Evolutionary conservation across 1,284 basidiomycete species (phyloP).

Genomic region (Athelia sp.): DNA sequence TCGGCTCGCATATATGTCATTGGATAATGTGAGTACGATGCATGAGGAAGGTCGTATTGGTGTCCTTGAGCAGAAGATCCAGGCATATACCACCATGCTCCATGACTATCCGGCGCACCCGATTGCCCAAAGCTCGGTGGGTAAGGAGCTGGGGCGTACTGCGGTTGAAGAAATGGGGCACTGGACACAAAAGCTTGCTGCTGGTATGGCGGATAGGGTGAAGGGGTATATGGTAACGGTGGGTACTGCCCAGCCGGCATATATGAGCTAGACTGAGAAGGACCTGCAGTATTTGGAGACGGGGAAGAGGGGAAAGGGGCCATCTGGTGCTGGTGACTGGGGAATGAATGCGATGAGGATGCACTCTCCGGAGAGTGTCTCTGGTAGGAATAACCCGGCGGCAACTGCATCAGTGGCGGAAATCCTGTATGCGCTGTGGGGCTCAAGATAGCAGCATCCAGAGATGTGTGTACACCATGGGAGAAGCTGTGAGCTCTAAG

Average conservation of each 20-base stretch:
- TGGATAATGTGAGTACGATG: constrained; percentile 37
- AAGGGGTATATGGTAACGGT: constrained; percentile 34
- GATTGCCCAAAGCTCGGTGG: constrained; percentile 27
- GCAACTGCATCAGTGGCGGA: constrained; percentile 26
- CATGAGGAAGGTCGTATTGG: constrained; percentile 27
- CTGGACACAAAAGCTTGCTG: constrained; percentile 35
- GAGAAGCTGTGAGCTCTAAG: constrained; percentile 32
- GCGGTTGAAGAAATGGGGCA: constrained; percentile 28
- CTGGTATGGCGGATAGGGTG: constrained; percentile 35
- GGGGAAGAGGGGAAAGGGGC: constrained; percentile 27
- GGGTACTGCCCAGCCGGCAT: constrained; percentile 29
- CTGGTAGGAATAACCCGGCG: constrained; percentile 27
- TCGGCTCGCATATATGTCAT: constrained; percentile 27
- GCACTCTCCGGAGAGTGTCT: constrained; percentile 28
- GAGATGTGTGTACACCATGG: constrained; percentile 14
- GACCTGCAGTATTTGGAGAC: constrained; percentile 19
- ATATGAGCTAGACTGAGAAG: constrained; percentile 26
- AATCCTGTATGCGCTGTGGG: constrained; percentile 31
- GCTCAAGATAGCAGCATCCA: constrained; percentile 25
- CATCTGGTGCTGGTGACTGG: constrained; percentile 21
- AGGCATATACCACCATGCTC: constrained; percentile 54
- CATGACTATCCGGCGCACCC: constrained; percentile 29
- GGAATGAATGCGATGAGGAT: constrained; percentile 22
- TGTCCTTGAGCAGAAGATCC: constrained; percentile 19
- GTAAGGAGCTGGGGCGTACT: constrained; percentile 32